Conservation (phyloP, 2,329 filamentous ascomycete genomes). For the Pseudocercospora cruenta region DNA sequence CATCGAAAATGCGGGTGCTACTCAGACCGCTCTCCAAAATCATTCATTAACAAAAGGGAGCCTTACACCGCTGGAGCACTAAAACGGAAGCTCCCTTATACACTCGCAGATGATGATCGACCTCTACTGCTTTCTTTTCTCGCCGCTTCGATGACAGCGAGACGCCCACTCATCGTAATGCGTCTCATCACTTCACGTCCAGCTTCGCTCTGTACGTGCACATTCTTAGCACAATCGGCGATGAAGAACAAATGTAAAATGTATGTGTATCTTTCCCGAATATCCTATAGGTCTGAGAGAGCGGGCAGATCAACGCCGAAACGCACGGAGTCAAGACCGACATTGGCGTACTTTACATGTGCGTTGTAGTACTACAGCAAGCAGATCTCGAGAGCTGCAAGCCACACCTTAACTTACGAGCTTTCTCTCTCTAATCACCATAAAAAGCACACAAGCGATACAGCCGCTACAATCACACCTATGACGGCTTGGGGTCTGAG, state of each 20-base stretch:
- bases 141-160: too few relatives aligned
- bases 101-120: too few relatives aligned
- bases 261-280: not conserved
- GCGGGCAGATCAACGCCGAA: not conserved
- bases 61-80: too few relatives aligned
- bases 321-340: conserved; percentile 5
- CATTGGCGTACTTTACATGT: conserved; percentile 2
- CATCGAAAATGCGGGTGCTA: too few relatives aligned
- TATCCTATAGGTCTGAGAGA: not conserved
- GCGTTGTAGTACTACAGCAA: not conserved
- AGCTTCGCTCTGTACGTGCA: too few relatives aligned
- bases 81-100: too few relatives aligned
- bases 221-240: not conserved
- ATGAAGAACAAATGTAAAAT: too few relatives aligned
- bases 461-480: not conserved
- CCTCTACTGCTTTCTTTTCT: too few relatives aligned
- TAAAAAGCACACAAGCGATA: not conserved
- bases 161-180: too few relatives aligned
- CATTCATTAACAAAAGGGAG: too few relatives aligned
- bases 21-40: too few relatives aligned
- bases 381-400: not conserved
- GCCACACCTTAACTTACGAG: conserved; percentile 3
- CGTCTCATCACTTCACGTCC: too few relatives aligned
- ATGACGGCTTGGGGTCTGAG: not conserved
- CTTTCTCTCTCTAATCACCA: not conserved